Conservation (phyloP, 257 asterid species). For the Thymus mandschuricus region DNA sequence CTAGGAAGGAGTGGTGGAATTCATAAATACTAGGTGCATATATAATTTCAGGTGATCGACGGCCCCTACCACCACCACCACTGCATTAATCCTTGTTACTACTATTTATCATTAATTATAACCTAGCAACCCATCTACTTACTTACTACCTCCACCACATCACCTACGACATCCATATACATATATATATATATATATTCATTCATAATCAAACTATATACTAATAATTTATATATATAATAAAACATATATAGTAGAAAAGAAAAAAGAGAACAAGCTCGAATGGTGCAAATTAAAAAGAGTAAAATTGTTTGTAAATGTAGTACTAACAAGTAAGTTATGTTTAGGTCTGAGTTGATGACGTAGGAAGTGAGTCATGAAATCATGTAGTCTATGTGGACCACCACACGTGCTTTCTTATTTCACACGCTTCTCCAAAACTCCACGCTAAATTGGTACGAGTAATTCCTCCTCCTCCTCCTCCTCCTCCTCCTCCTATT, state of each 20-base stretch:
- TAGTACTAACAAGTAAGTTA: not conserved
- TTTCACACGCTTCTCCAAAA: conserved; percentile 41
- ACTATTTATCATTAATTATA: not conserved
- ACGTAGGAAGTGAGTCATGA: conserved; percentile 33
- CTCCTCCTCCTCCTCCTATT: too few relatives aligned
- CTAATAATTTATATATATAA: too few relatives aligned
- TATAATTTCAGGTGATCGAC: conserved; percentile 28
- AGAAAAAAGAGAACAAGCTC: too few relatives aligned
- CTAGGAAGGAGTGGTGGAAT: not conserved
- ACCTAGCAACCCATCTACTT: not conserved
- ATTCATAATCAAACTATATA: too few relatives aligned
- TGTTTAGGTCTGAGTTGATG: conserved; percentile 14
- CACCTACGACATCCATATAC: too few relatives aligned
- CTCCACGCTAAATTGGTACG: too few relatives aligned
- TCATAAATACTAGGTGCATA: conserved; percentile 15
- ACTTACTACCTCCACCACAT: not conserved
- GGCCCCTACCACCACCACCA: conserved; percentile 41
- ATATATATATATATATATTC: too few relatives aligned
- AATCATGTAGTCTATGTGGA: conserved; percentile 25
- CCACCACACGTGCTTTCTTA: conserved; percentile 41
- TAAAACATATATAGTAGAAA: too few relatives aligned
- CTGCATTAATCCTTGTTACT: conserved; percentile 13
- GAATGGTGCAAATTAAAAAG: too few relatives aligned
- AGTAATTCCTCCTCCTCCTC: too few relatives aligned
- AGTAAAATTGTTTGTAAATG: not conserved